phyloP scores from a whole-genome alignment of 2,329 filamentous ascomycete species.

The Aureobasidium mangrovei region DNA sequence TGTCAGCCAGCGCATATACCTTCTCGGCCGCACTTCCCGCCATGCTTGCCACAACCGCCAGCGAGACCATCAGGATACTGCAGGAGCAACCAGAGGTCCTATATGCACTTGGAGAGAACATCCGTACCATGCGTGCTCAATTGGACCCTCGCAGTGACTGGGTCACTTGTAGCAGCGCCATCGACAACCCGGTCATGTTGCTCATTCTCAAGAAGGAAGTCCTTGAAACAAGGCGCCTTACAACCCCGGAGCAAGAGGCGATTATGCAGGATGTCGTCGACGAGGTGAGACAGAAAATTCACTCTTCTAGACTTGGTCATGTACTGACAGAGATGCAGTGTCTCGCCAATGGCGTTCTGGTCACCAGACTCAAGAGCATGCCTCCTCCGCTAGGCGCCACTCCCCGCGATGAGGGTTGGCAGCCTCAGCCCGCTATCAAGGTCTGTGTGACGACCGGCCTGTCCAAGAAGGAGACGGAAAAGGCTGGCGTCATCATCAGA shows the following conservation, averaged over 20 bases:
- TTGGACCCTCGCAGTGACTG: conserved; percentile 90
- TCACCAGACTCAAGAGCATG: conserved; percentile 75
- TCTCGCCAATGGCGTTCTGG: conserved; percentile 78
- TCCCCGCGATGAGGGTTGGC: conserved; percentile 58
- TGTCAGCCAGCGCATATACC: conserved; percentile 85
- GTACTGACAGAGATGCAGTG: conserved; percentile 42
- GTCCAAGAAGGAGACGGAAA: conserved; percentile 91
- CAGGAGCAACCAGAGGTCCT: conserved; percentile 82
- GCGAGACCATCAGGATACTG: conserved; percentile 77
- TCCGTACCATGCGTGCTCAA: conserved; percentile 74
- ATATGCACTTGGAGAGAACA: conserved; percentile 71
- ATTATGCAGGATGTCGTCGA: conserved; percentile 89
- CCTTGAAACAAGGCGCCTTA: conserved; percentile 59
- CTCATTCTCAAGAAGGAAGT: conserved; percentile 78
- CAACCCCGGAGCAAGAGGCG: conserved; percentile 68
- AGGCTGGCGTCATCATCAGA: conserved; percentile 76
- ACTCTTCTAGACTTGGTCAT: not conserved
- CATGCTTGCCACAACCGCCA: conserved; percentile 89
- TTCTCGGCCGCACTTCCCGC: conserved; percentile 92
- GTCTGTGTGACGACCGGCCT: conserved; percentile 82
- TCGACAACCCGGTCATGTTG: conserved; percentile 81
- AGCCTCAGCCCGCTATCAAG: conserved; percentile 74
- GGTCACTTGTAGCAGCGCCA: conserved; percentile 70
- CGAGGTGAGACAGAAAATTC: conserved; percentile 55
- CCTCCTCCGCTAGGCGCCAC: conserved; percentile 51